phyloP scores from a whole-genome alignment of 257 asterid genomes.

The Lycium barbarum region DNA sequence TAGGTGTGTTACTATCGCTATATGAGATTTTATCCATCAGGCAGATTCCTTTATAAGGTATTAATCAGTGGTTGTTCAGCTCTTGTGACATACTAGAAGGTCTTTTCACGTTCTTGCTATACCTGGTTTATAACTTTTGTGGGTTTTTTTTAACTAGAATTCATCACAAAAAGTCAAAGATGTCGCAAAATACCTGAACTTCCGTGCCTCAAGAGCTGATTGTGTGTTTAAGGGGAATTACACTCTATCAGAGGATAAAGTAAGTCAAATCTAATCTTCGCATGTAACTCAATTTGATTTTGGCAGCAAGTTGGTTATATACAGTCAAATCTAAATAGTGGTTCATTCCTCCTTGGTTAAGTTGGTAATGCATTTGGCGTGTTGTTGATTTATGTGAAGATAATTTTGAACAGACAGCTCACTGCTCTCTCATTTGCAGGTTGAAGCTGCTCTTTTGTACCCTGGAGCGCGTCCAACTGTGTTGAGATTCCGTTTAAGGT shows the following conservation, averaged over 20 bases:
- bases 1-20: constrained; percentile 98
- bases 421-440: constrained; percentile 49
- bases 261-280: constrained; percentile 32
- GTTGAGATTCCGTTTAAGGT: constrained; percentile 88
- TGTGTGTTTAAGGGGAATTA: constrained; percentile 77
- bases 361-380: constrained; percentile 9
- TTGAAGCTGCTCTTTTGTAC: constrained; percentile 91
- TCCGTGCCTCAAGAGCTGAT: constrained; percentile 68
- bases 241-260: constrained; percentile 89
- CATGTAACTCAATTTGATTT: neutral
- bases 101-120: neutral
- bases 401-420: constrained; percentile 28
- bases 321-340: neutral
- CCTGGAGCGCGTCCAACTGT: constrained; percentile 97
- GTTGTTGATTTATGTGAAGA: constrained; percentile 23
- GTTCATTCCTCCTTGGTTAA: neutral
- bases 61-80: constrained; percentile 27
- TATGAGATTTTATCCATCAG: constrained; percentile 92
- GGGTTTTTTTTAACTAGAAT: constrained; percentile 53
- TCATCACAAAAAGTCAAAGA: constrained; percentile 88
- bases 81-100: constrained; percentile 13
- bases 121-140: constrained; percentile 24
- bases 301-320: neutral
- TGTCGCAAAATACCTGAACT: constrained; percentile 79
- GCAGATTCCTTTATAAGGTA: constrained; percentile 95